Conservation (phyloP, 768 basidiomycete genomes). For the Boletus barrowsii region DNA sequence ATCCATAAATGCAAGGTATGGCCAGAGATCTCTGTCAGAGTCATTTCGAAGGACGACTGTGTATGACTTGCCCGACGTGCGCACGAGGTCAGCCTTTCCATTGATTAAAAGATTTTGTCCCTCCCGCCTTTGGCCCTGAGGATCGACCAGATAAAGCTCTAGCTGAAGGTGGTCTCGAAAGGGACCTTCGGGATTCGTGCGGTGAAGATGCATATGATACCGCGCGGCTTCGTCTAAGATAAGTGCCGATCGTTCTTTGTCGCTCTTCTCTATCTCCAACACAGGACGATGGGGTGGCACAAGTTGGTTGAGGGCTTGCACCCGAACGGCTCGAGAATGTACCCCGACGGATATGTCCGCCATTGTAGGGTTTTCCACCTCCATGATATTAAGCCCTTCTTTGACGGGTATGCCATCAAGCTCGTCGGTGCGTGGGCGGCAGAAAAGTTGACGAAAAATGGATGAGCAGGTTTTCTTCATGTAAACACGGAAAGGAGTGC, state of each 20-base stretch:
- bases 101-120: conserved; percentile 47
- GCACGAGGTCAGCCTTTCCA: conserved; percentile 47
- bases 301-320: conserved; percentile 46
- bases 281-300: conserved; percentile 35
- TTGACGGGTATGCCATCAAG: conserved; percentile 33
- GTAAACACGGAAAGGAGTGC: conserved; percentile 51
- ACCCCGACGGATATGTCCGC: conserved; percentile 54
- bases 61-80: conserved; percentile 43
- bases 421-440: conserved; percentile 30
- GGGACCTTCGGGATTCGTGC: conserved; percentile 46
- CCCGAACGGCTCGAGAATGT: conserved; percentile 36
- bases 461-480: conserved; percentile 47
- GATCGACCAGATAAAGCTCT: conserved; percentile 51
- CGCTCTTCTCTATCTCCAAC: conserved; percentile 37
- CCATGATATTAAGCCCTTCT: conserved; percentile 44
- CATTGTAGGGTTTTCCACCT: conserved; percentile 40
- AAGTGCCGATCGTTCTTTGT: conserved; percentile 34
- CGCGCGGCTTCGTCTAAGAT: conserved; percentile 56
- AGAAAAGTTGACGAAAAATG: conserved; percentile 46
- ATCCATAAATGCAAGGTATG: conserved; percentile 62
- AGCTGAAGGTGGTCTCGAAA: conserved; percentile 47
- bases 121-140: conserved; percentile 39
- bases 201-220: conserved; percentile 57
- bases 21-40: conserved; percentile 55
- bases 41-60: conserved; percentile 48